Percentiles rank a stretch among this genome's conserved stretches.
Evolutionary conservation across 305 asterid genomes (phyloP).

Genomic region (Plantago lanceolata): DNA sequence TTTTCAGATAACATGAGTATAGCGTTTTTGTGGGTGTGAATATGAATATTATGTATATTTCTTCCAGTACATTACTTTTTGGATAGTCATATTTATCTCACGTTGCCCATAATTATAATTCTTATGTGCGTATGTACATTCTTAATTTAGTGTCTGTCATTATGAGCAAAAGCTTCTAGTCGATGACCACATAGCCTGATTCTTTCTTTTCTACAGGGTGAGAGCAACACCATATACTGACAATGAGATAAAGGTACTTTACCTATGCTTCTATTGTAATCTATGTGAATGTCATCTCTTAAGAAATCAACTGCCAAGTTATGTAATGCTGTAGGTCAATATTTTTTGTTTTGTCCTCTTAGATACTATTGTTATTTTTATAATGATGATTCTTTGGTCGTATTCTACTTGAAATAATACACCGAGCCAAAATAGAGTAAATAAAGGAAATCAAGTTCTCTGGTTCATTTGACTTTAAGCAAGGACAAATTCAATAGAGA

Average conservation of each 20-base stretch:
- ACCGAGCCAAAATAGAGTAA: neutral
- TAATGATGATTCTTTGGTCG: neutral
- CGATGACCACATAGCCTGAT: constrained; percentile 28
- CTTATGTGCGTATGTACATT: neutral
- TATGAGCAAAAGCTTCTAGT: constrained; percentile 17
- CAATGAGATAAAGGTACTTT: constrained; percentile 76
- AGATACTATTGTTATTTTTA: no score
- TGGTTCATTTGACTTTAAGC: neutral
- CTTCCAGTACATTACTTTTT: neutral
- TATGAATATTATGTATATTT: no score
- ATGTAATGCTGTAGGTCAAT: neutral
- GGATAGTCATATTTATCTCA: no score
- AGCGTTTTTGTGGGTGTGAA: neutral
- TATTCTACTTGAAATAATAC: neutral
- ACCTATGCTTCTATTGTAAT: constrained; percentile 8
- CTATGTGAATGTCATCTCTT: neutral
- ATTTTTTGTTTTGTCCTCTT: no score
- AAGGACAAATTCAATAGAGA: neutral
- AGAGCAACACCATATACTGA: constrained; percentile 79
- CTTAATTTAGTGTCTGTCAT: constrained; percentile 11
- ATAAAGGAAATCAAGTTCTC: neutral
- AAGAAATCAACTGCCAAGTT: neutral
- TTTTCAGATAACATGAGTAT: neutral
- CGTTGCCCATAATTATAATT: neutral
- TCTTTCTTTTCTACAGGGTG: constrained; percentile 40